phyloP scores from a whole-genome alignment of 441 rosid species.

The Mallotus repandus region DNA sequence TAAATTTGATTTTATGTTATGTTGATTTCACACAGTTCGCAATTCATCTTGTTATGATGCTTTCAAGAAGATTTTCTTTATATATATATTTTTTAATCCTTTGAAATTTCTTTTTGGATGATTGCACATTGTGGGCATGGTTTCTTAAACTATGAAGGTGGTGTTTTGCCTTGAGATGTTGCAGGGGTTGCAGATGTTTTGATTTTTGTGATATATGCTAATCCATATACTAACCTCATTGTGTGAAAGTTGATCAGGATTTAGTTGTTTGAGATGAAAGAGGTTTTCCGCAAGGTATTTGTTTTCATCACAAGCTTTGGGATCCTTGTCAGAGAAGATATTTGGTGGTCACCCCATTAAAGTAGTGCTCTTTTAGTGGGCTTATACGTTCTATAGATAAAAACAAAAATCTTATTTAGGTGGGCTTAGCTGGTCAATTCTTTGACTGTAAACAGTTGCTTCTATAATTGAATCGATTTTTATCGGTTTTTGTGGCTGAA shows the following conservation, averaged over 20 bases:
- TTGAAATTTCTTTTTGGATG: too few relatives aligned
- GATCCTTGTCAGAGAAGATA: slow-evolving; percentile 30
- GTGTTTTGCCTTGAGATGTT: slow-evolving; percentile 1
- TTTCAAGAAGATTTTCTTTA: not conserved
- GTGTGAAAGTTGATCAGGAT: slow-evolving; percentile 43
- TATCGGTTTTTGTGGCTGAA: not conserved
- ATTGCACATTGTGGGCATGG: not conserved
- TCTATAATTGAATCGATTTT: not conserved
- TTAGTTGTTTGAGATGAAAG: slow-evolving; percentile 34
- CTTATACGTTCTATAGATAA: not conserved
- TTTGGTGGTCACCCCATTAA: slow-evolving; percentile 17
- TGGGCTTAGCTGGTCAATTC: not conserved
- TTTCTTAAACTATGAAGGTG: not conserved
- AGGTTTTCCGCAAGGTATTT: slow-evolving; percentile 20
- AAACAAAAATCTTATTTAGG: not conserved
- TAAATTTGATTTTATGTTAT: not conserved
- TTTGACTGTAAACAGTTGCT: slow-evolving; percentile 19
- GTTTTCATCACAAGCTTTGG: slow-evolving; percentile 32
- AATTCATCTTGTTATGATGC: not conserved
- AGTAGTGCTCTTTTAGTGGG: slow-evolving; percentile 1
- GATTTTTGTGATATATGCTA: not conserved
- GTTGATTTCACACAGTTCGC: not conserved
- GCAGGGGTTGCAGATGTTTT: not conserved
- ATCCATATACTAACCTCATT: slow-evolving; percentile 30
- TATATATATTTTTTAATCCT: too few relatives aligned